Evolutionary conservation across 2,329 filamentous ascomycete genomes (phyloP).

Genomic region (Colletotrichum kahawae): DNA sequence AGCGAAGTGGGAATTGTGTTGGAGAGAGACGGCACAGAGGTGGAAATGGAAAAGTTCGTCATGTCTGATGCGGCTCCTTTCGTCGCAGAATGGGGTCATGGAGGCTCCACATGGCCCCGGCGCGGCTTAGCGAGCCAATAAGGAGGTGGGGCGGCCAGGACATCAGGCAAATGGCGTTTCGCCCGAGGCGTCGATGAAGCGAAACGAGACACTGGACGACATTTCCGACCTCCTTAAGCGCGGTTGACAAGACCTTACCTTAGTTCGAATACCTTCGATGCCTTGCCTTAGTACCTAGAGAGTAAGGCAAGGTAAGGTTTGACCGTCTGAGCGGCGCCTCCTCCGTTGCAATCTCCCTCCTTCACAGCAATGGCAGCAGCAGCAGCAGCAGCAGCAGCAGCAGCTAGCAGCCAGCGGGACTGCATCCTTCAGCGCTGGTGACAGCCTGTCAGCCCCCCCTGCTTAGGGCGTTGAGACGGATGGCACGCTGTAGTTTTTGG

Average conservation of each 20-base stretch:
- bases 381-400: too few relatives aligned
- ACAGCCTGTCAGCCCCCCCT: neutral
- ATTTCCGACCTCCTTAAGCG: slow-evolving; percentile 7
- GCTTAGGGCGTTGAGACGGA: neutral
- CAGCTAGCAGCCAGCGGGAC: neutral
- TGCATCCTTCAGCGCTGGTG: neutral
- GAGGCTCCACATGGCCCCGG: slow-evolving; percentile 22
- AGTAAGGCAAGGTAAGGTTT: neutral
- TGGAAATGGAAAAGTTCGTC: neutral
- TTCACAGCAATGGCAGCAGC: neutral
- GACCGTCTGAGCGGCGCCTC: neutral
- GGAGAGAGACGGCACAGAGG: neutral
- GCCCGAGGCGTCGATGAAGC: slow-evolving; percentile 42
- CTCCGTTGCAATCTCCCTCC: slow-evolving; percentile 1
- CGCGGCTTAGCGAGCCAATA: slow-evolving; percentile 27
- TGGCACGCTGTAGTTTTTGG: neutral
- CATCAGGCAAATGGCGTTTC: slow-evolving; percentile 43
- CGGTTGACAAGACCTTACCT: neutral
- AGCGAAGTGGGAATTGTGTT: neutral
- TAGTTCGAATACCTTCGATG: too few relatives aligned
- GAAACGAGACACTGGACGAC: slow-evolving; percentile 31
- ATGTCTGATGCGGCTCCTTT: slow-evolving; percentile 35
- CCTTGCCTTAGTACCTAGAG: neutral
- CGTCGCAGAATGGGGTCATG: slow-evolving; percentile 35
- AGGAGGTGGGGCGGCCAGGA: slow-evolving; percentile 19